Base-by-base conservation (phyloP, 768 basidiomycete genomes). In the Kwoniella sp. region DNA sequence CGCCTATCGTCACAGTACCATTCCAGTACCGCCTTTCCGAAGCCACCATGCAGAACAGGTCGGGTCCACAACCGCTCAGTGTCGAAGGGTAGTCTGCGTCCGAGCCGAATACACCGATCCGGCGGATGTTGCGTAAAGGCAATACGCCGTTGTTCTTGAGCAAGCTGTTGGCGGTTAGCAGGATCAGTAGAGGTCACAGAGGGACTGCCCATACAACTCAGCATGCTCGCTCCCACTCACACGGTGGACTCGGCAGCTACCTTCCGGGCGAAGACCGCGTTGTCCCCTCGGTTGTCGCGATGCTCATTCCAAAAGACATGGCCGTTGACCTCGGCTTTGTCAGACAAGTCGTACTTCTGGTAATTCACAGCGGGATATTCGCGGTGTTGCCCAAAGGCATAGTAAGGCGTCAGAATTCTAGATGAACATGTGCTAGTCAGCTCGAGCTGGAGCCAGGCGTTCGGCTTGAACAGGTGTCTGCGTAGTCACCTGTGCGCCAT, bases 321-420 rank as follows among this genome's bases (percentile, higher is more conserved):
- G 7, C 62, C 62, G 17, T 63, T 43, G 2, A 57, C 51, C 14
- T 52, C 46, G 25, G 50, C 45, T 20, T 33, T n/a, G 37, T 69
- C 67, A 12, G 48, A 38, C 0, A 69, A 53, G 28, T 62, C 48
- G 40, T 59, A 63, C 28, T 59, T 62, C 29, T 70, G 62, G 34
- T 53, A 70, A 76, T 84, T 87, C 49, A 79, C 77, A 14, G 65
- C 44, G 0, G 88, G 88, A 71, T 80, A 90, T n/a, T 76, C 69
- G 3, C 78, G 67, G 71, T 90, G 84, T 74, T 76, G 77, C 31
- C 67, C 63, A 17, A 71, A 55, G 6, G 59, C 58, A 48, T 67
- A 83, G 81, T 82, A 87, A 6, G 80, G 67, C 2, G 67, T 70
- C n/a, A 73, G 55, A 33, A 73, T 70, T 8, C 70, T 69, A 43